Evolutionary conservation across 169 alveolate genomes (phyloP).

Genomic region (Plasmodium falciparum): DNA sequence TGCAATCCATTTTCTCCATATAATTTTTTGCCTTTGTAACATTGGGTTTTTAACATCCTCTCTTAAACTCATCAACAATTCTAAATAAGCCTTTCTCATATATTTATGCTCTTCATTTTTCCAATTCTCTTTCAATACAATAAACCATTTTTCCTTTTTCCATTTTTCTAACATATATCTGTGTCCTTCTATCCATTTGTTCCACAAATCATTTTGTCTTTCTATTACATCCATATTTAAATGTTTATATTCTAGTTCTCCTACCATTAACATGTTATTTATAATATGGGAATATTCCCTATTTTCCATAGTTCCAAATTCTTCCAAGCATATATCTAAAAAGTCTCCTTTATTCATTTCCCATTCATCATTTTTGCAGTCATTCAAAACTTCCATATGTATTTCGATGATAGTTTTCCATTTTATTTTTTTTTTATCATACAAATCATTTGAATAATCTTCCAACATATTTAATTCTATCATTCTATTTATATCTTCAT

Average conservation of each 20-base stretch:
- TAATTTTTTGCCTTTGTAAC: no score
- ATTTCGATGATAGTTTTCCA: constrained; percentile 3
- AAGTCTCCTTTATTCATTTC: background rate
- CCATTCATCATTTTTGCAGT: background rate
- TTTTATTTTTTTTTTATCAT: background rate
- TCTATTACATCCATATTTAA: background rate
- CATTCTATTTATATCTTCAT: no score
- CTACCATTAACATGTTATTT: background rate
- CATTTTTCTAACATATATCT: no score
- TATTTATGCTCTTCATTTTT: no score
- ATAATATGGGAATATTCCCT: background rate
- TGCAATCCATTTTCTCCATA: no score
- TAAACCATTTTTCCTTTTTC: no score
- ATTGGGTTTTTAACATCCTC: no score
- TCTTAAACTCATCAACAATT: no score
- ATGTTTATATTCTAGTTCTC: background rate
- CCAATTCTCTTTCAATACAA: no score
- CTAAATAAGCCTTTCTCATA: no score
- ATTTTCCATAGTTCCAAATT: background rate
- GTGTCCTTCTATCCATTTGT: background rate
- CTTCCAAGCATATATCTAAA: background rate
- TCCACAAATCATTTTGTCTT: background rate
- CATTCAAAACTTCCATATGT: background rate
- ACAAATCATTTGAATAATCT: no score
- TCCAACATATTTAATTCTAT: no score